Conservation (phyloP, 108 stramenopile species). For the Bacterosira constricta region DNA sequence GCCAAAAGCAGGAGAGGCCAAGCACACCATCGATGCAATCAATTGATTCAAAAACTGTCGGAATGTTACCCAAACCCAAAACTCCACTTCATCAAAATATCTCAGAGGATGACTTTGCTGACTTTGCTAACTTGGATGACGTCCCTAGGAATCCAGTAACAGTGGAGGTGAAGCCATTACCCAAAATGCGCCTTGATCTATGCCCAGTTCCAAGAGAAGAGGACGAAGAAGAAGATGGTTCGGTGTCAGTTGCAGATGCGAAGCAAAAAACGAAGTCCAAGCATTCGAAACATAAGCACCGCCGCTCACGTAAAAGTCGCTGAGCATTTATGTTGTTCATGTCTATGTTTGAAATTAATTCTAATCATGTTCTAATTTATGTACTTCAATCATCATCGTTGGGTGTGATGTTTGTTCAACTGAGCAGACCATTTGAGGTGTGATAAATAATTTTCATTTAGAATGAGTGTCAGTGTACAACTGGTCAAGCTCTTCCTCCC, state of each 20-base stretch:
- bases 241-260: slow-evolving; percentile 3
- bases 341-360: not conserved
- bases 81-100: slow-evolving; percentile 6
- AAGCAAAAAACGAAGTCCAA: slow-evolving; percentile 51
- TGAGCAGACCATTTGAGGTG: not conserved
- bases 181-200: slow-evolving; percentile 83
- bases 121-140: slow-evolving; percentile 21
- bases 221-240: slow-evolving; percentile 73
- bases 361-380: not conserved
- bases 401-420: not conserved
- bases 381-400: not conserved
- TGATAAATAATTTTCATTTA: not conserved
- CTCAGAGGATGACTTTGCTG: slow-evolving; percentile 23
- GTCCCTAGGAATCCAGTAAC: slow-evolving; percentile 58
- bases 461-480: slow-evolving; percentile 9
- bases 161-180: slow-evolving; percentile 88
- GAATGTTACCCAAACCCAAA: slow-evolving; percentile 9
- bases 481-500: slow-evolving; percentile 35
- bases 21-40: slow-evolving; percentile 25
- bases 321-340: not conserved
- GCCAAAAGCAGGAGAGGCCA: slow-evolving; percentile 11
- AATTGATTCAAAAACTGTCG: slow-evolving; percentile 36
- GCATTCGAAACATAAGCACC: slow-evolving; percentile 38
- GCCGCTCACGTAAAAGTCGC: slow-evolving; percentile 10
- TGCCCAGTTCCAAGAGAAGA: slow-evolving; percentile 88